Evolutionary conservation across 176 grass and related monocot species (phyloP), one percentile per base, ranked within the genome.

Genomic region (Olyra latifolia): DNA sequence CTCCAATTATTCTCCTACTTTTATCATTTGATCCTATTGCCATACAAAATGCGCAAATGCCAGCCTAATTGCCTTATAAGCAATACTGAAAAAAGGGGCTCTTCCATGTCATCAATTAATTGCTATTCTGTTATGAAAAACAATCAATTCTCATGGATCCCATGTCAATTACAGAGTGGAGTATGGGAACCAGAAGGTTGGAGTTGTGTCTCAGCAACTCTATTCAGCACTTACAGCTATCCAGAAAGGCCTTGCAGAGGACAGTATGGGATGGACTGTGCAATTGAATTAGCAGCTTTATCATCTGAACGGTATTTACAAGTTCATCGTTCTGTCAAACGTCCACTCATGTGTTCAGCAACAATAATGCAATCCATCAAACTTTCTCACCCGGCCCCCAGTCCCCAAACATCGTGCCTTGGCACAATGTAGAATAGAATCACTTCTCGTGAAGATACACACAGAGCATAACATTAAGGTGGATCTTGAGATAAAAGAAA

Each of bases 191-290:
- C 61, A 75, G 13, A 80, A 91, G 54, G 90, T 90, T 23, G 92
- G 90, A 69, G 78, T 39, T 28, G 84, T 95, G 74, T 98, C 92
- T 16, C 92, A 95, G 85, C 74, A 86, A 79, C 90, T 95, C 32
- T 91, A 91, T 28, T 80, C 84, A 14, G 61, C 80, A 29, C 80
- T 91, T 10, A 91, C 96, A 59, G 54, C 58, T 64, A 85, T 93
- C 47, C 96, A 99, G 66, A 95, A 95, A 86, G 96, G 90, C 40
- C n/a, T 93, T 63, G 74, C n/a, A 5, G 86, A 91, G 56, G 96
- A 99, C 60, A 85, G 57, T 45, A 88, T 89, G 78, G 86, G 86
- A 62, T 99, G 96, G 92, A 88, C 86, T 1, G 70, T 95, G 75
- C 74, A 84, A 10, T 62, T 98, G 72, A 75, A 63, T 32, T 93